Base-by-base conservation (phyloP, 139 green algal genomes). In the Yamagishiella unicocca region DNA sequence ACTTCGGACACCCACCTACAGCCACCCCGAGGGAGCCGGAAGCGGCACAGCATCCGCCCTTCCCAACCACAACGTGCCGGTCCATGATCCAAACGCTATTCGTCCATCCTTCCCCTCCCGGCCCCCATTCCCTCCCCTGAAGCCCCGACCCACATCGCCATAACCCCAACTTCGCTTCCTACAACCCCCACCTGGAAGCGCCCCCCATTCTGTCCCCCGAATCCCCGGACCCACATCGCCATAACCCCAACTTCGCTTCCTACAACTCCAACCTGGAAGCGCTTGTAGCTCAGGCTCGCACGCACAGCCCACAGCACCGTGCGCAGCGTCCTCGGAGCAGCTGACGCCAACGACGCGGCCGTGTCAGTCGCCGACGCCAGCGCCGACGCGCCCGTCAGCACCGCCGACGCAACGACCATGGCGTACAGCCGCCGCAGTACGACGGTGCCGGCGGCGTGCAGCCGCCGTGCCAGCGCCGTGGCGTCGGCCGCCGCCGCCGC, bases 241-340 rank as follows among this genome's bases (percentile, higher is more conserved):
- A 29, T 33, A 42, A 8, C 8, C 70, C 1, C 40, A 78, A n/a
- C n/a, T n/a, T n/a, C n/a, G n/a, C n/a, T n/a, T n/a, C n/a, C n/a
- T n/a, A n/a, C n/a, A n/a, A n/a, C n/a, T n/a, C n/a, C n/a, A n/a
- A n/a, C 73, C 45, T 80, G 22, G 43, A 90, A 81, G 45, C 76
- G 79, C 62, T 91, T 93, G 88, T 93, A 93, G 54, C 33, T 58
- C 0, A 88, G 29, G 10, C 58, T 87, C 5, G 88, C 85, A 4
- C 85, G 80, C 35, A 92, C 45, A 0, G 80, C 90, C 90, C 90
- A 93, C 66, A 54, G 33, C 31, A 92, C 70, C 25, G 88, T 89
- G 17, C 85, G 80, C 37, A 92, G 40, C 7, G 90, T 92, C 33
- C 88, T 58, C 9, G 88, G 88, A 5, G 88, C 42, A 2, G 90